Percentiles rank a stretch among this genome's conserved stretches.
These are phyloP conservation scores for Ambrosiella xylebori DNA, from an alignment of 2,329 filamentous ascomycete genomes.

Conservation along the genomic window DNA sequence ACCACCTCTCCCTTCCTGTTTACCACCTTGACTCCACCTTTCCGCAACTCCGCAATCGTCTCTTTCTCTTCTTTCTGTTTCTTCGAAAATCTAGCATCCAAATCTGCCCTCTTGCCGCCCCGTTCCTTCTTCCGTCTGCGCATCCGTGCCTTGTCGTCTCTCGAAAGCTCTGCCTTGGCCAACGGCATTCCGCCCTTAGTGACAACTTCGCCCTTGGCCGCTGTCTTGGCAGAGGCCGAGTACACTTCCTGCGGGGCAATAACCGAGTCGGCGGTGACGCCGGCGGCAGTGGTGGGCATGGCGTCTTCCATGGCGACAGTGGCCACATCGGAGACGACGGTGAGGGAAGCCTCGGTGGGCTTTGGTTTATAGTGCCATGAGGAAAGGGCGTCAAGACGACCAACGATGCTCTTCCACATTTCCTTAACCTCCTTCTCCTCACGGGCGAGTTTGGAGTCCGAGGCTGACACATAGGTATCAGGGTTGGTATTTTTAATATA, in stretches of 20 bases:
- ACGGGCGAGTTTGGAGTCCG: constrained; percentile 64
- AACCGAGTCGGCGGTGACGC: constrained; percentile 51
- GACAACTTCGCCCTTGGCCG: constrained; percentile 56
- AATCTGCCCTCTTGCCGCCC: constrained; percentile 36
- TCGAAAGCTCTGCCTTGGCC: constrained; percentile 68
- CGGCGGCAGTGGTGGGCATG: constrained; percentile 65
- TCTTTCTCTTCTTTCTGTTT: constrained; percentile 26
- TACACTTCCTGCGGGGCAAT: constrained; percentile 93
- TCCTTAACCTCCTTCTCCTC: constrained; percentile 70
- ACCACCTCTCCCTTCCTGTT: constrained; percentile 75
- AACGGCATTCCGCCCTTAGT: constrained; percentile 62
- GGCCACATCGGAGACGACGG: constrained; percentile 79
- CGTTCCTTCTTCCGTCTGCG: constrained; percentile 75
- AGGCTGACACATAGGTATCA: constrained; percentile 59
- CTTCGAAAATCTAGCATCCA: constrained; percentile 14
- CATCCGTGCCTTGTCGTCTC: constrained; percentile 66
- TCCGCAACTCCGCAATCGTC: constrained; percentile 53
- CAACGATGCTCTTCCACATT: constrained; percentile 67
- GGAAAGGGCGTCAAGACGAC: constrained; percentile 71
- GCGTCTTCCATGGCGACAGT: constrained; percentile 90
- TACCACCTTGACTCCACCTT: constrained; percentile 81
- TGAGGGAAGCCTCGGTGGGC: constrained; percentile 61
- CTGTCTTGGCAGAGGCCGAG: constrained; percentile 43
- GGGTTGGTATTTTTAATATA: constrained; percentile 65
- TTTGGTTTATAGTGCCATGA: constrained; percentile 95